Conservation (phyloP, 768 basidiomycete species). For the Naganishia vishniacii region DNA sequence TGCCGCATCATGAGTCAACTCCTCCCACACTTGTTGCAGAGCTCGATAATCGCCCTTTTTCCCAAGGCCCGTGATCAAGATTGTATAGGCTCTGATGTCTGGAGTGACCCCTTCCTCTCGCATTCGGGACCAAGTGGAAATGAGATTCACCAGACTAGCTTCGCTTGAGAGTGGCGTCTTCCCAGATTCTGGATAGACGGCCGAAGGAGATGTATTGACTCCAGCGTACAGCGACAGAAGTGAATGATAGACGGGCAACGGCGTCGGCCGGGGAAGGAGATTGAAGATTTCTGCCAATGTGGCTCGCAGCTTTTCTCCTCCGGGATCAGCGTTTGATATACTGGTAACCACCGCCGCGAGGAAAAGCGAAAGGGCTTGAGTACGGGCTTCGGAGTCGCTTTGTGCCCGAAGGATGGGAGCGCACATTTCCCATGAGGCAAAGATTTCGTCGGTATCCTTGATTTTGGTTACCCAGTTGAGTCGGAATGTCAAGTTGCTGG, state of each 20-base stretch:
- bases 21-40: slow-evolving; percentile 51
- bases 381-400: background rate
- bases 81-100: slow-evolving; percentile 62
- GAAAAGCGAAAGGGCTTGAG: background rate
- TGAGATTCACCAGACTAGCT: slow-evolving; percentile 52
- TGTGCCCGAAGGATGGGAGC: background rate
- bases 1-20: slow-evolving; percentile 40
- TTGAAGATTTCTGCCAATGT: slow-evolving; percentile 11
- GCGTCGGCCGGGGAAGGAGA: slow-evolving; percentile 22
- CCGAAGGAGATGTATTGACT: background rate
- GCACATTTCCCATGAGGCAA: background rate
- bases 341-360: background rate
- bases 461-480: background rate
- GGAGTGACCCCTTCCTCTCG: slow-evolving; percentile 56
- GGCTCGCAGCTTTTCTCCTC: background rate
- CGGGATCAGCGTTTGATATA: background rate
- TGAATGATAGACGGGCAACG: slow-evolving; percentile 25
- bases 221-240: slow-evolving; percentile 21
- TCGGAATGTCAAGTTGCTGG: background rate
- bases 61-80: slow-evolving; percentile 63
- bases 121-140: slow-evolving; percentile 65
- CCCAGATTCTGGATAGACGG: background rate
- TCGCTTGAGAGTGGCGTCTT: slow-evolving; percentile 4
- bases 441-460: background rate
- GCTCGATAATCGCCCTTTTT: slow-evolving; percentile 56